These are phyloP conservation scores for Pseudogymnoascus sp. DNA, from an alignment of 2,329 filamentous ascomycete genomes.

Conservation along the genomic window DNA sequence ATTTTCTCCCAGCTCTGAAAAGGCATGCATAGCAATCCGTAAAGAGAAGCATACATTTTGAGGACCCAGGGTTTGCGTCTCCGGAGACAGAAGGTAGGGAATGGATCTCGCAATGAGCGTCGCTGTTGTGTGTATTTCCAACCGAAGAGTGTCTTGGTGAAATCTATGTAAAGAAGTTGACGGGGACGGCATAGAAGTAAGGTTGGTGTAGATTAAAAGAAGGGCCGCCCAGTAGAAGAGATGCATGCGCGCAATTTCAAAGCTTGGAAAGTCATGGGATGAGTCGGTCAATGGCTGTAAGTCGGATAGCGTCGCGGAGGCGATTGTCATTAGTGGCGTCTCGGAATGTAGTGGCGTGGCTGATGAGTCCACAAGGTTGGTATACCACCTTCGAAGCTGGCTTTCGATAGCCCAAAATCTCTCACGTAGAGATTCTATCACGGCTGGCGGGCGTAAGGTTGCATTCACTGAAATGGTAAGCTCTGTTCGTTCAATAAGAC, in stretches of 20 bases:
- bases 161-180: slow-evolving; percentile 11
- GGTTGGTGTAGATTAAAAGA: slow-evolving; percentile 12
- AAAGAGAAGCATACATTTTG: slow-evolving; percentile 12
- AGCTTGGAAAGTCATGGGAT: slow-evolving; percentile 11
- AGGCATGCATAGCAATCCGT: slow-evolving; percentile 12
- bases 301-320: slow-evolving; percentile 10
- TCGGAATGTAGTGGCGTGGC: slow-evolving; percentile 10
- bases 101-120: slow-evolving; percentile 12
- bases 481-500: slow-evolving; percentile 12
- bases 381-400: slow-evolving; percentile 11
- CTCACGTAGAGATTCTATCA: slow-evolving; percentile 12
- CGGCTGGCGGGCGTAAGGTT: slow-evolving; percentile 8
- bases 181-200: slow-evolving; percentile 10
- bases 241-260: slow-evolving; percentile 12
- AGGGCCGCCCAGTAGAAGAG: slow-evolving; percentile 13
- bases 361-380: slow-evolving; percentile 11
- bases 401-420: slow-evolving; percentile 12
- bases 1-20: slow-evolving; percentile 11
- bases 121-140: slow-evolving; percentile 11
- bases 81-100: slow-evolving; percentile 11
- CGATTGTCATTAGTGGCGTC: slow-evolving; percentile 10
- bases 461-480: slow-evolving; percentile 14
- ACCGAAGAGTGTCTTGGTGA: slow-evolving; percentile 8
- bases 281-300: slow-evolving; percentile 11
- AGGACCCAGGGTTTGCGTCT: slow-evolving; percentile 11